Conservation (phyloP, 768 basidiomycete genomes). For the Termitomyces sp. region DNA sequence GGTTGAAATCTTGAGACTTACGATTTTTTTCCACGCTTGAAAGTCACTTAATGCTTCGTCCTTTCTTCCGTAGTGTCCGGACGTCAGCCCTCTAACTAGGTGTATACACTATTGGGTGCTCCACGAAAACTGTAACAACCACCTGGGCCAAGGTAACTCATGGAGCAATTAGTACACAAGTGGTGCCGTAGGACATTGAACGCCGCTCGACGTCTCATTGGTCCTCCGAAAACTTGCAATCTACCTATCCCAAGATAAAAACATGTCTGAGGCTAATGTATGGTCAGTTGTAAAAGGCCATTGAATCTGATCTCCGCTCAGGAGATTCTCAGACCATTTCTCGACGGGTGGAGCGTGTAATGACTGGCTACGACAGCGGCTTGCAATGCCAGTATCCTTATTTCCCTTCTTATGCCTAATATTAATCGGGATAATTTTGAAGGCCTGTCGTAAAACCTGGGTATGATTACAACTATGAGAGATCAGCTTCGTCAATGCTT, state of each 20-base stretch:
- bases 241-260: no score
- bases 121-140: neutral
- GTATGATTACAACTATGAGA: neutral
- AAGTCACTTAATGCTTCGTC: neutral
- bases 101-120: neutral
- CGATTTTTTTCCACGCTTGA: neutral
- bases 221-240: no score
- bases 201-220: no score
- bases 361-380: neutral
- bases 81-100: neutral
- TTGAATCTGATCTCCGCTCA: no score
- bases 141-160: no score
- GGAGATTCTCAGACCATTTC: no score
- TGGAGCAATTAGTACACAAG: no score
- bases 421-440: neutral
- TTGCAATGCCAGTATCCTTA: no score
- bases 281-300: no score
- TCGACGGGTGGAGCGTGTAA: no score
- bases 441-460: neutral
- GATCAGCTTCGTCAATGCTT: neutral
- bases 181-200: neutral
- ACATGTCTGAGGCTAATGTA: no score
- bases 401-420: no score
- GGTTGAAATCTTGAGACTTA: neutral
- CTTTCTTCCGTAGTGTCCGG: neutral